Conservation (phyloP, 129 eudicot species). For the Scalesia atractyloides region DNA sequence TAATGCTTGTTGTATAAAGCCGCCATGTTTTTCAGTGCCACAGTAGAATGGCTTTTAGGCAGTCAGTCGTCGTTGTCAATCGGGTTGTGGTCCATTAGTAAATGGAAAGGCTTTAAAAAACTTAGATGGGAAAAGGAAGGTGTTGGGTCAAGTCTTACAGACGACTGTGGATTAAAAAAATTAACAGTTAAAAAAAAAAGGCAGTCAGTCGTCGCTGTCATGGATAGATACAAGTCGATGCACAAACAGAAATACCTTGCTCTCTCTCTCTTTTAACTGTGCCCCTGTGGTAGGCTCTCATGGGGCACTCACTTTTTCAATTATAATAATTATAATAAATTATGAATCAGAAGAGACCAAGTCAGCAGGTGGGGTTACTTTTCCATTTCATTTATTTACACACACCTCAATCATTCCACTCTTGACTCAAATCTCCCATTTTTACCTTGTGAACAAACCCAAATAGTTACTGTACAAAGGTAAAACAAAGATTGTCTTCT, state of each 20-base stretch:
- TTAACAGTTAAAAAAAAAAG: no score
- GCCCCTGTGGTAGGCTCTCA: no score
- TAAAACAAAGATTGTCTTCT: background rate
- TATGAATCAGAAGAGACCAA: no score
- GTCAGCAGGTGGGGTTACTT: background rate
- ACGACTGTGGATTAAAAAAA: no score
- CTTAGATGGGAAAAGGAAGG: no score
- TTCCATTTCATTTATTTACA: background rate
- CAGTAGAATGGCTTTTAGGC: conserved; percentile 45
- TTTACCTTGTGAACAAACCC: background rate
- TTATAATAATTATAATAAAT: no score
- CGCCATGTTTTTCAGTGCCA: conserved; percentile 60
- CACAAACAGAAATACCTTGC: conserved; percentile 36
- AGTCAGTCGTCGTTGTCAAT: conserved; percentile 49
- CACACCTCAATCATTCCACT: conserved; percentile 12
- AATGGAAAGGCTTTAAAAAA: no score
- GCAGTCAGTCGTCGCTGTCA: conserved; percentile 48
- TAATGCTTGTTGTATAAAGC: background rate
- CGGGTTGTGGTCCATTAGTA: no score
- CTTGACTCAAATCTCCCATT: conserved; percentile 19
- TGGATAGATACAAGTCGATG: conserved; percentile 37
- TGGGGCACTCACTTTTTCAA: background rate
- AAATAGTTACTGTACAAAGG: background rate
- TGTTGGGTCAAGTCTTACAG: no score
- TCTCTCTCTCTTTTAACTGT: conserved; percentile 10